A percentile compares a stretch with the other conserved stretches of the same genome.
Conservation (phyloP, 1,139 yeast species). For the Lodderomyces pseudojiufengensis region DNA sequence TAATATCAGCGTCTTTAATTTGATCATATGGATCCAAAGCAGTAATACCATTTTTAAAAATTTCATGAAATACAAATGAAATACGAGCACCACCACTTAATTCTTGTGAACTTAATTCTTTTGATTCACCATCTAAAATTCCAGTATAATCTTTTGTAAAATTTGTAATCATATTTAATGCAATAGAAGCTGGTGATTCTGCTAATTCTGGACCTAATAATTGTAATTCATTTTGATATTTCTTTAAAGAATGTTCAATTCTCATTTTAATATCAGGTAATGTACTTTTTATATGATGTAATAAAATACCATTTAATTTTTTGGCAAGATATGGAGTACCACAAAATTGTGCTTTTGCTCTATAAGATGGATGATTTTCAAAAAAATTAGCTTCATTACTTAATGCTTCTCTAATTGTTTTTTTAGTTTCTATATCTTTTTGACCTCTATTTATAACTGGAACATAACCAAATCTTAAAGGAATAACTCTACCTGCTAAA, state of each 20-base stretch:
- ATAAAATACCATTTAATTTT: conserved; percentile 81
- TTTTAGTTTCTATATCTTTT: conserved; percentile 83
- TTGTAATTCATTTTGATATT: conserved; percentile 75
- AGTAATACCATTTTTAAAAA: conserved; percentile 86
- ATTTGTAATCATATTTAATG: conserved; percentile 86
- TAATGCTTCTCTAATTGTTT: conserved; percentile 86
- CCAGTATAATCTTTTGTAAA: conserved; percentile 90
- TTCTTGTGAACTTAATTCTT: conserved; percentile 80
- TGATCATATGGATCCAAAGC: conserved; percentile 97
- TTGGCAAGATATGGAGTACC: conserved; percentile 97
- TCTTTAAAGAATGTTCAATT: conserved; percentile 78
- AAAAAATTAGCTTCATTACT: conserved; percentile 76
- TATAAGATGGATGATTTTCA: conserved; percentile 70
- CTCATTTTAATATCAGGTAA: conserved; percentile 91
- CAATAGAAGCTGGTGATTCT: conserved; percentile 86
- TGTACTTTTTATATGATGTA: conserved; percentile 91
- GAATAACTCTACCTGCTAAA: conserved; percentile 92
- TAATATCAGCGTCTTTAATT: conserved; percentile 92
- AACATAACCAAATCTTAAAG: conserved; percentile 91
- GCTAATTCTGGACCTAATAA: conserved; percentile 81
- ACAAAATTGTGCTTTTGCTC: conserved; percentile 83
- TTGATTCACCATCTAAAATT: conserved; percentile 89
- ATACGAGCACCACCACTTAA: conserved; percentile 97
- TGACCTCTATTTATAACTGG: conserved; percentile 98
- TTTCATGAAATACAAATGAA: conserved; percentile 95